These are phyloP conservation scores for Tuber microsphaerosporum DNA, from an alignment of 495 filamentous ascomycete genomes.

Conservation along the genomic window DNA sequence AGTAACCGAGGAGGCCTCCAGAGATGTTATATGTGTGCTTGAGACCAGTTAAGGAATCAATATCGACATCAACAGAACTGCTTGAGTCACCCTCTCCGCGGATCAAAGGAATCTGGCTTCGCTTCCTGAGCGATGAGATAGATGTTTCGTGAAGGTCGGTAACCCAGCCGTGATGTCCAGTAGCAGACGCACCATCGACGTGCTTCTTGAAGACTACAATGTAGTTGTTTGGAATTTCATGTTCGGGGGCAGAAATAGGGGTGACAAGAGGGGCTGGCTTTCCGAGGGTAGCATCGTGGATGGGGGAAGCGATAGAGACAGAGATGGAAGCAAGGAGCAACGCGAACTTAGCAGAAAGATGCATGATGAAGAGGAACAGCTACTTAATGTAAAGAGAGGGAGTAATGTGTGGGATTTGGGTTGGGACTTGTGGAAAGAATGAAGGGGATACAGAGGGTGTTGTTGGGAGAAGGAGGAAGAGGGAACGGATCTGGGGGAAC, in stretches of 20 bases:
- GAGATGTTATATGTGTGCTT: slow-evolving; percentile 95
- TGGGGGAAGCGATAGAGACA: slow-evolving; percentile 53
- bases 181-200: slow-evolving; percentile 58
- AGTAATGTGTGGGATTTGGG: slow-evolving; percentile 10
- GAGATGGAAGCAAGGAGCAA: slow-evolving; percentile 44
- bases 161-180: slow-evolving; percentile 84
- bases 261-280: slow-evolving; percentile 87
- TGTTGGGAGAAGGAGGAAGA: slow-evolving; percentile 36
- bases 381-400: slow-evolving; percentile 15
- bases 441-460: slow-evolving; percentile 34
- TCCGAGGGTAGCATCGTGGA: slow-evolving; percentile 66
- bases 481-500: slow-evolving; percentile 37
- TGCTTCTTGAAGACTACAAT: slow-evolving; percentile 99
- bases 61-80: slow-evolving; percentile 36
- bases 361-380: slow-evolving; percentile 34
- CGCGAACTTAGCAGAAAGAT: slow-evolving; percentile 42
- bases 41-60: slow-evolving; percentile 70
- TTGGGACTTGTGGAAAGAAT: slow-evolving; percentile 31
- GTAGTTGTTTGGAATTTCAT: slow-evolving; percentile 78
- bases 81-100: slow-evolving; percentile 6
- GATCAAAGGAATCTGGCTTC: slow-evolving; percentile 65
- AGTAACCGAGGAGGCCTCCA: slow-evolving; percentile 70
- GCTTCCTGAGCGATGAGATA: slow-evolving; percentile 78
- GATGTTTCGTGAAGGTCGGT: slow-evolving; percentile 65
- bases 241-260: slow-evolving; percentile 58